phyloP scores from a whole-genome alignment of 163 green algal species.

The Chlamydomonas reinhardtii region DNA sequence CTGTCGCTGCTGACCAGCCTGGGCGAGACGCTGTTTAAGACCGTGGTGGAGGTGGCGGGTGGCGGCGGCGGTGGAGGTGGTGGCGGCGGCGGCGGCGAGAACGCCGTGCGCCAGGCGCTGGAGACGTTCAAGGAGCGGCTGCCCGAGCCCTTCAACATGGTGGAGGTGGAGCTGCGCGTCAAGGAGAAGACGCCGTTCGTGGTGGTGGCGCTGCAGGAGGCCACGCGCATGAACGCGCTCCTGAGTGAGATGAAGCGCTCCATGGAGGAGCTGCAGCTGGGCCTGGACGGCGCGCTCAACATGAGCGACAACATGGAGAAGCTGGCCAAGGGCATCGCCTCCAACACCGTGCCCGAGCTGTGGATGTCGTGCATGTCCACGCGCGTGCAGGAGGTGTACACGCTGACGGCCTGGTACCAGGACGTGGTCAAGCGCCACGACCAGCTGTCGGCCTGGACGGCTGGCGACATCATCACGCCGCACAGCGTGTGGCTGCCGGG shows the following conservation, averaged over 20 bases:
- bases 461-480: conserved; percentile 76
- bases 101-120: conserved; percentile 61
- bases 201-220: conserved; percentile 87
- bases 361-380: conserved; percentile 72
- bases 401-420: conserved; percentile 77
- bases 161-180: conserved; percentile 87
- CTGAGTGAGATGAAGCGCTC: conserved; percentile 85
- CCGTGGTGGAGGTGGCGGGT: conserved; percentile 81
- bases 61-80: conserved; percentile 61
- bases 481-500: conserved; percentile 84
- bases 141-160: conserved; percentile 85
- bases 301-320: conserved; percentile 92
- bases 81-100: conserved; percentile 57
- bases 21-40: conserved; percentile 89
- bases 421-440: conserved; percentile 85
- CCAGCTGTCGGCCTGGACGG: conserved; percentile 85
- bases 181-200: conserved; percentile 90
- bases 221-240: conserved; percentile 85
- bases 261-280: conserved; percentile 91
- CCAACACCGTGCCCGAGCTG: conserved; percentile 75
- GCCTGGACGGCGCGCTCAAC: conserved; percentile 91
- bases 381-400: conserved; percentile 85
- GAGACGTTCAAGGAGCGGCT: conserved; percentile 77
- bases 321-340: conserved; percentile 77
- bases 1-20: conserved; percentile 86